phyloP scores from a whole-genome alignment of 108 stramenopile species.

The Cyclotella baltica region DNA sequence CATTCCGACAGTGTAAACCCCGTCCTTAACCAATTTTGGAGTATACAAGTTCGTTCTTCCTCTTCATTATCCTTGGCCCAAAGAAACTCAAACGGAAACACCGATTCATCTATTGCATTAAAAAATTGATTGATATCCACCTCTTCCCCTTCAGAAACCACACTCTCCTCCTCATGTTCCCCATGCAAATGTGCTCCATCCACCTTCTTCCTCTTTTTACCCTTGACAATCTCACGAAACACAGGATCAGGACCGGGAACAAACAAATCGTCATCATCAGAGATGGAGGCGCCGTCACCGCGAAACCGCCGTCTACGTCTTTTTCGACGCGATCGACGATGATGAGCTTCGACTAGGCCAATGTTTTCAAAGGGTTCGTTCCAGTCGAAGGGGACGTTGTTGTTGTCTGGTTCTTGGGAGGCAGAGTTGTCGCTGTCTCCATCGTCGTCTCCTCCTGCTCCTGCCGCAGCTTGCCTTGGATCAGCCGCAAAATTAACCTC shows the following conservation, averaged over 20 bases:
- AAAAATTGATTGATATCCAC: conserved; percentile 32
- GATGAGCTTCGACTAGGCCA: conserved; percentile 6
- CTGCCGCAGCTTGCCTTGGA: conserved; percentile 24
- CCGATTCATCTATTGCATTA: conserved; percentile 12
- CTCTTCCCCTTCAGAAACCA: conserved; percentile 11
- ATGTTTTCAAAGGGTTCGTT: conserved; percentile 4
- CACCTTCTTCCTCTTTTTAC: conserved; percentile 29
- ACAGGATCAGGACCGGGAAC: conserved; percentile 1
- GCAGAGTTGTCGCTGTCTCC: conserved; percentile 12
- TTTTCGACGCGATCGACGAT: conserved; percentile 20
- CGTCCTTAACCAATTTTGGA: conserved; percentile 45
- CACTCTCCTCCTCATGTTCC: conserved; percentile 32
- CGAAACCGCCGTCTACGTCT: conserved; percentile 5
- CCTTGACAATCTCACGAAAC: conserved; percentile 13
- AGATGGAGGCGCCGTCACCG: background rate
- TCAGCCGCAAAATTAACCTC: conserved; percentile 39
- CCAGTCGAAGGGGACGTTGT: conserved; percentile 10
- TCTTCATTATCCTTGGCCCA: conserved; percentile 41
- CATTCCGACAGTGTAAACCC: conserved; percentile 47
- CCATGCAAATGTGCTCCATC: conserved; percentile 15
- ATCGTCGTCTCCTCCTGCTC: conserved; percentile 24
- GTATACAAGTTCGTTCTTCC: conserved; percentile 29
- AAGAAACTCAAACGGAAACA: conserved; percentile 20
- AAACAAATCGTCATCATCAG: conserved; percentile 17
- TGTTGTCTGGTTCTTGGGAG: conserved; percentile 42